These are phyloP conservation scores for Themeda triandra DNA, from an alignment of 176 grass and related monocot genomes.

Conservation along the genomic window DNA sequence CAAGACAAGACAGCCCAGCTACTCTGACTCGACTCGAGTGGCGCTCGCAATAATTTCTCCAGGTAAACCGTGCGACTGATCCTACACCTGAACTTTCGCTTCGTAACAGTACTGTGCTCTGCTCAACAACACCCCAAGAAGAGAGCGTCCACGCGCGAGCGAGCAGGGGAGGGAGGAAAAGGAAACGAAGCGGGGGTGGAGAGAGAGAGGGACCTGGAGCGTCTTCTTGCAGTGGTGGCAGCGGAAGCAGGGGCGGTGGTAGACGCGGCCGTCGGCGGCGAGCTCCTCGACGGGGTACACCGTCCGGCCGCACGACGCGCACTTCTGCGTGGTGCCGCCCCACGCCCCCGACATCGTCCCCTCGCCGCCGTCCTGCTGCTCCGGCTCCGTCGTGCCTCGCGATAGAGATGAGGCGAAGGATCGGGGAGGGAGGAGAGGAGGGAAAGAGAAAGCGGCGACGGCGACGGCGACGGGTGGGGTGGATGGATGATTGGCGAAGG, in stretches of 20 bases:
- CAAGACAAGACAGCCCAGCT: background rate
- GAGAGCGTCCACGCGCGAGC: background rate
- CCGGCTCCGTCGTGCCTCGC: background rate
- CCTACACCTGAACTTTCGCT: background rate
- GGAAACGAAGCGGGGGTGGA: background rate
- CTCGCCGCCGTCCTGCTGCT: background rate
- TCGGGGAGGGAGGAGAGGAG: background rate
- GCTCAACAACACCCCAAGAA: too few relatives aligned
- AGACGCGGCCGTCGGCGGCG: slow-evolving; percentile 81
- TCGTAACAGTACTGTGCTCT: background rate
- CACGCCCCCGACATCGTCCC: slow-evolving; percentile 54
- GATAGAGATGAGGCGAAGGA: background rate
- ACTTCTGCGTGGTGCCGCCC: slow-evolving; percentile 96
- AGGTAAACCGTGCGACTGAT: background rate
- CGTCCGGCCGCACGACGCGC: slow-evolving; percentile 82
- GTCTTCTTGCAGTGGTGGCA: slow-evolving; percentile 96
- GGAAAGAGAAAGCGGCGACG: slow-evolving; percentile 3
- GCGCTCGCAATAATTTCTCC: background rate
- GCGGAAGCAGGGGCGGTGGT: slow-evolving; percentile 94
- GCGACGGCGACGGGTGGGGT: too few relatives aligned
- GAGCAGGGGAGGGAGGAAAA: background rate
- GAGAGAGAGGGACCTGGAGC: slow-evolving; percentile 54
- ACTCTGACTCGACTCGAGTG: background rate
- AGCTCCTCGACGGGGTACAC: slow-evolving; percentile 96
- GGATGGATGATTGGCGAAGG: slow-evolving; percentile 35